Conservation (phyloP, 2,329 filamentous ascomycete genomes). For the Trichoderma polysporum region DNA sequence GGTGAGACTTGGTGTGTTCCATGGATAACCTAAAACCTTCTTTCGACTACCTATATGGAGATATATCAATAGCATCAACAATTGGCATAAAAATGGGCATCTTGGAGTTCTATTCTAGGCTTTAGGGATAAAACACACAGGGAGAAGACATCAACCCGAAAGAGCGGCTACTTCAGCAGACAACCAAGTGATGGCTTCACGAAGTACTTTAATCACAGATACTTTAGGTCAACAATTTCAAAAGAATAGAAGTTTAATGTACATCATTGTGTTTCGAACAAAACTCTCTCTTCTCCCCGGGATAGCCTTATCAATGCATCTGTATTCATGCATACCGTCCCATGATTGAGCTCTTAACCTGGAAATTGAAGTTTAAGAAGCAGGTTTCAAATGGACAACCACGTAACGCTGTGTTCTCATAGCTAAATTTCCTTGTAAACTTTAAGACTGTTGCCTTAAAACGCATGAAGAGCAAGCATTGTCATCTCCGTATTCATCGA, state of each 20-base stretch:
- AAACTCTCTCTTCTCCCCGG: not conserved
- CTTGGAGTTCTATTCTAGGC: not conserved
- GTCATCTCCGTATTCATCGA: not conserved
- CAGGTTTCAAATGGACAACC: not conserved
- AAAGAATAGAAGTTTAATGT: not conserved
- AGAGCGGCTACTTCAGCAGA: not conserved
- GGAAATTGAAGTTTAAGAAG: not conserved
- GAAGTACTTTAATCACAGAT: not conserved
- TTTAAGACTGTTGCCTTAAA: too few relatives aligned
- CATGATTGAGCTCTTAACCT: not conserved
- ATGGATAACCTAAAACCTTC: not conserved
- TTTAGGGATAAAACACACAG: not conserved
- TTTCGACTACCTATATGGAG: not conserved
- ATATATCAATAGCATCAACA: not conserved
- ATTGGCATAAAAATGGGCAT: not conserved
- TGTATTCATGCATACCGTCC: not conserved
- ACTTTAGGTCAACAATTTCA: not conserved
- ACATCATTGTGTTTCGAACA: not conserved
- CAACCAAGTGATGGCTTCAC: not conserved
- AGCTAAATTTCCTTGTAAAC: not conserved
- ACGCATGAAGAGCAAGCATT: not conserved
- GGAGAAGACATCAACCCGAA: not conserved
- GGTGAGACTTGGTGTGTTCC: not conserved
- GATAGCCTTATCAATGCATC: not conserved
- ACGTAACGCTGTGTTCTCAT: not conserved